Evolutionary conservation across 139 green algal species (phyloP), one percentile per base, ranked within the genome.

Genomic region (Chlorella sp.): DNA sequence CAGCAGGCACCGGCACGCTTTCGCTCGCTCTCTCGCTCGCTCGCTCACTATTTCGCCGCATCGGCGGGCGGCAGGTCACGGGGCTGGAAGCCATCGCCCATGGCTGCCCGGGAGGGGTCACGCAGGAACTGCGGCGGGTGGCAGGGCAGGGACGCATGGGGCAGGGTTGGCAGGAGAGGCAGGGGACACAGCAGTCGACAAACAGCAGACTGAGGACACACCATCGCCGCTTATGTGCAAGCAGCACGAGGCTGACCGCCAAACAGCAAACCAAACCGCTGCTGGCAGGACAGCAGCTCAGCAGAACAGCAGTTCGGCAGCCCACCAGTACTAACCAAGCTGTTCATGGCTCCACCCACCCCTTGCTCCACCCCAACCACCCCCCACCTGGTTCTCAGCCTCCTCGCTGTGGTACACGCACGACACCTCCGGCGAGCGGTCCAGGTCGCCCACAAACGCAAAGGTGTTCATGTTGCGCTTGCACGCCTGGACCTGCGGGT

Each of bases 381-480:
- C 11, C 0, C 76, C 38, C 76, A 72, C 76, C 76, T 82, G 84
- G 85, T 98, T 98, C 85, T 98, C 95, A 36, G 94, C 97, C 68
- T 98, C 97, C 89, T 99, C 97, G 26, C 80, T 94, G 88, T 99
- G 98, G 86, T 99, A 99, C 64, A 99, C 95, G 85, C 98, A 99
- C 7, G 93, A 95, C 68, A 98, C 93, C 89, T 98, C 93, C 21
- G 95, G 95, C 16, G 89, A 88, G 28, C 94, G 91, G 25, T 95
- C 89, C 56, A 99, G 85, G 88, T 99, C 97, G 13, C 97, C 97
- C 62, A 99, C 97, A 89, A 97, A 99, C 0, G 96, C 97, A 92
- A 99, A 99, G 2, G 97, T 99, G 92, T 99, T 99, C 96, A 99
- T 99, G 87, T 95, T 95, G 23, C 93, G 88, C 90, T 98, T 99